A percentile compares a stretch with the other conserved stretches of the same genome.
These are phyloP conservation scores for Rhipidocladum racemiflorum DNA, from an alignment of 176 grass and related monocot species.

Conservation along the genomic window DNA sequence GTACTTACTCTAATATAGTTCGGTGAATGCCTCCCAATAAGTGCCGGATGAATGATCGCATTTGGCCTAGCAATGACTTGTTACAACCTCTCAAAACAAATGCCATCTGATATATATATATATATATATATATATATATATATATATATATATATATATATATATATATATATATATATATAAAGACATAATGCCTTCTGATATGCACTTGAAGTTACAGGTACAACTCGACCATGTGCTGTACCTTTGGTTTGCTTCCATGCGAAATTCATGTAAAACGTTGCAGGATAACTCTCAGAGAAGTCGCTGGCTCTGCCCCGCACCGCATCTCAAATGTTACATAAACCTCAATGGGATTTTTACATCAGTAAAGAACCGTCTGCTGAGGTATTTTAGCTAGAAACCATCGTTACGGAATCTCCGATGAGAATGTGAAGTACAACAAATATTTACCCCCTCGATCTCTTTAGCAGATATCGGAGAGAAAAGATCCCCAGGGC, in stretches of 20 bases:
- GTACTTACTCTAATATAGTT: too few relatives aligned
- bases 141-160: too few relatives aligned
- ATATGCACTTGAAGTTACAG: not conserved
- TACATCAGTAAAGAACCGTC: not conserved
- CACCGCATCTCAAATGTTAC: not conserved
- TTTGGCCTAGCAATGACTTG: not conserved
- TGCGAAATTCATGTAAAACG: not conserved
- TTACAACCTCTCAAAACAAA: not conserved
- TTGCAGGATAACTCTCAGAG: not conserved
- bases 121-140: too few relatives aligned
- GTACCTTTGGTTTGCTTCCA: not conserved
- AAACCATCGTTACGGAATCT: not conserved
- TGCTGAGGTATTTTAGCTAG: not conserved
- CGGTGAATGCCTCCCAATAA: not conserved
- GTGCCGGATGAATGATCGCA: not conserved
- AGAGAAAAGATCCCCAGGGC: constrained; percentile 62
- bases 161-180: too few relatives aligned
- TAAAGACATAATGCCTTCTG: too few relatives aligned
- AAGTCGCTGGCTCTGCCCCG: not conserved
- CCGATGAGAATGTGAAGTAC: not conserved
- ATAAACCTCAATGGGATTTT: not conserved
- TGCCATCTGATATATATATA: not conserved
- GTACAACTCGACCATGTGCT: not conserved
- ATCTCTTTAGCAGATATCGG: constrained; percentile 67
- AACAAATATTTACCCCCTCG: constrained; percentile 14